Percentiles rank a stretch among this genome's conserved stretches.
Evolutionary conservation across 139 green algal species (phyloP).

Genomic region (Axilococcus clingmanii): DNA sequence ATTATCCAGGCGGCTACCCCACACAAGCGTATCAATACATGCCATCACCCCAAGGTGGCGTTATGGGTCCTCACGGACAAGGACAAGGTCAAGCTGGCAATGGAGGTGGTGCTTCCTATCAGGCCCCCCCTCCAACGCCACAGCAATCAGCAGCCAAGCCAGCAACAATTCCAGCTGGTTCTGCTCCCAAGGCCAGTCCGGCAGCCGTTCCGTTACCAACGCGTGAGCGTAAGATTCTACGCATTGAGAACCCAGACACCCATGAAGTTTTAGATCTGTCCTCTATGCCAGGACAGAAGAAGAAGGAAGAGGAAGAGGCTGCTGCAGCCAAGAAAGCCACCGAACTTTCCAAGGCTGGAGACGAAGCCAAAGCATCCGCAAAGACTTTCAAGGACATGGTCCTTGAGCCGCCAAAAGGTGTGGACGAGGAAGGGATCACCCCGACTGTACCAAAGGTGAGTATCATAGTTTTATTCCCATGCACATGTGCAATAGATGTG

Average conservation of each 20-base stretch:
- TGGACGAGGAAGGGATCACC: neutral
- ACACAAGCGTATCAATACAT: too few species aligned
- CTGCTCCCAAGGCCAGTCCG: neutral
- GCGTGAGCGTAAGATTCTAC: conserved; percentile 16
- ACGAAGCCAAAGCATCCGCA: neutral
- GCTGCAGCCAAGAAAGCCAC: neutral
- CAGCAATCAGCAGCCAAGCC: too few species aligned
- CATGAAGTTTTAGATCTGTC: conserved; percentile 18
- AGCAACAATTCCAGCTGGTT: conserved; percentile 1
- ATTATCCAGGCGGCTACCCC: too few species aligned
- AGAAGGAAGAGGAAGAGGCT: neutral
- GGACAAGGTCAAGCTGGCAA: neutral
- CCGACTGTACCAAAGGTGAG: too few species aligned
- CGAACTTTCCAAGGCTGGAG: too few species aligned
- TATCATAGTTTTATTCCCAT: neutral
- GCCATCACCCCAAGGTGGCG: too few species aligned
- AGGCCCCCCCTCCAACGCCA: neutral
- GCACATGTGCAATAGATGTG: neutral
- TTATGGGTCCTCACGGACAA: too few species aligned
- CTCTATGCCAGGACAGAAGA: conserved; percentile 2
- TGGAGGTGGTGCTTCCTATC: neutral
- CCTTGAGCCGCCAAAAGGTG: neutral
- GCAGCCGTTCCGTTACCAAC: neutral
- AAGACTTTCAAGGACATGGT: neutral
- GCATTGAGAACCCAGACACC: conserved; percentile 20